Evolutionary conservation across 1,284 basidiomycete genomes (phyloP), one percentile per base, ranked within the genome.

Genomic region (Trichosporon sp.): DNA sequence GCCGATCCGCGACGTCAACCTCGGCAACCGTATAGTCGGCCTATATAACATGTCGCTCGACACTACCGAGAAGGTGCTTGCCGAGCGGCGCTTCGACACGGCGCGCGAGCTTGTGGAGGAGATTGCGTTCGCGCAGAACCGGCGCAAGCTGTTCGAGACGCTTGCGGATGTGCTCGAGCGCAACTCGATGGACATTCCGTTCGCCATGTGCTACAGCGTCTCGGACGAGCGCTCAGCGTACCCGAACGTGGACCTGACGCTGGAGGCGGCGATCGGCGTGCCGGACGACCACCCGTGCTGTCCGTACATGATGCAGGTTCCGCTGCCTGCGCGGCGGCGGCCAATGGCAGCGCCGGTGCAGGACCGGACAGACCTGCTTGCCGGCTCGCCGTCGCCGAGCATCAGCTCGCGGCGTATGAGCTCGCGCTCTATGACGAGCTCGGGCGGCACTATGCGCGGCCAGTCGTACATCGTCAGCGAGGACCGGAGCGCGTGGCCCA

Each of bases 181-280:
- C 25, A 75, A 73, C 32, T 29, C 73, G 1, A 65, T 64, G n/a
- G 76, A 77, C 29, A 70, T 72, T 12, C 76, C 76, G 13, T 77
- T 77, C 38, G 53, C 68, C 21, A 64, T 75, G 47, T 70, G 68
- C 67, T 77, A 77, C 66, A 72, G 72, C 23, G 67, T 75, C 0
- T 60, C 56, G 8, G 56, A n/a, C 58, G n/a, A 60, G 56, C 56
- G 56, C 27, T 32, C 23, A 8, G 21, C 38, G 1, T 21, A 23
- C 31, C 15, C 25, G 18, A 51, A 3, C 3, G 44, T 72, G 35
- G 64, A 75, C 8, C 67, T 75, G 11, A 29, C 47, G 1, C 69
- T 76, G 7, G 65, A 70, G 58, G 60, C 73, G 3, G 67, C 72
- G 1, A 56, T 73, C 9, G 75, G 75, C 21, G 68, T 76, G 2